Conservation (phyloP, 1,139 yeast genomes). For the Diutina catenulata region DNA sequence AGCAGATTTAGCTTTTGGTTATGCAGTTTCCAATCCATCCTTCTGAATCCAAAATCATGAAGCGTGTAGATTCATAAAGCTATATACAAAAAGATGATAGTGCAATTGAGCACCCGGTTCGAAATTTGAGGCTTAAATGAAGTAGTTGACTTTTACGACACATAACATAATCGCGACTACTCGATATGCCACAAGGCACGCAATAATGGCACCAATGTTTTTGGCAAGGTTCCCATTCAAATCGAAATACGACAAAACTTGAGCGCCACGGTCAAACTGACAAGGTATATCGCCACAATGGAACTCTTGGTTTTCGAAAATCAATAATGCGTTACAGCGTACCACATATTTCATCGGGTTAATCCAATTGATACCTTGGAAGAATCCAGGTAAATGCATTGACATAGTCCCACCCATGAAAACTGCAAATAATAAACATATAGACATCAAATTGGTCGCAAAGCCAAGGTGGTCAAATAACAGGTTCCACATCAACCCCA, state of each 20-base stretch:
- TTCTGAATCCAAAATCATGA: no score
- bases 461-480: constrained; percentile 65
- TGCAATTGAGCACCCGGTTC: no score
- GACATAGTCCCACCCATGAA: constrained; percentile 85
- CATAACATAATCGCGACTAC: constrained; percentile 14
- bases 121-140: not conserved
- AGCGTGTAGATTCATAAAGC: no score
- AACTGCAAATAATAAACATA: constrained; percentile 53
- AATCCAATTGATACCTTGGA: constrained; percentile 58
- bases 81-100: no score
- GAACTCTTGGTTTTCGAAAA: constrained; percentile 22
- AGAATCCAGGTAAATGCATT: constrained; percentile 54
- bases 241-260: constrained; percentile 23
- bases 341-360: constrained; percentile 67
- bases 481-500: constrained; percentile 70
- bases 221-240: constrained; percentile 19
- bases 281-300: constrained; percentile 13
- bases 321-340: constrained; percentile 39
- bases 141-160: not conserved
- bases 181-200: constrained; percentile 25
- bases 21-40: no score
- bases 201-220: constrained; percentile 23
- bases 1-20: no score
- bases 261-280: constrained; percentile 22
- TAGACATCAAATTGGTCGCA: constrained; percentile 61